Conservation (phyloP, 2,329 filamentous ascomycete genomes). For the Aspergillus nomiae region DNA sequence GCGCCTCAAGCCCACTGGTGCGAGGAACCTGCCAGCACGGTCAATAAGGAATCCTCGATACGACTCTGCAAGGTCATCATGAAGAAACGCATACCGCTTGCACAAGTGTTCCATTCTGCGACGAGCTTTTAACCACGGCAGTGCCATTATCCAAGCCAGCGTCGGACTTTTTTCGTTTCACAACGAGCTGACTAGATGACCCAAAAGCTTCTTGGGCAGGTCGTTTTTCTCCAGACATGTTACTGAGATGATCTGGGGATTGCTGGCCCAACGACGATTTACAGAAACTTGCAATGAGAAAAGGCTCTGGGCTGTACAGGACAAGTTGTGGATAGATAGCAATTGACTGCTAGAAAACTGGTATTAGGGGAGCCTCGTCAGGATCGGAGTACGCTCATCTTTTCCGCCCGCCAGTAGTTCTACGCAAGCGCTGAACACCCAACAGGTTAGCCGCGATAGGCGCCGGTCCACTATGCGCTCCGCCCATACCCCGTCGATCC, state of each 20-base stretch:
- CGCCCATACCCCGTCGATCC: slow-evolving; percentile 17
- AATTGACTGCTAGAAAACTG: slow-evolving; percentile 3
- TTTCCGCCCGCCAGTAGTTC: slow-evolving; percentile 2
- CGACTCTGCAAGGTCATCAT: not conserved
- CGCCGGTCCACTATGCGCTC: slow-evolving; percentile 24
- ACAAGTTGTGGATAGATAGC: not conserved
- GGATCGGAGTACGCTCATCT: not conserved
- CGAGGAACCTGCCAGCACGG: slow-evolving; percentile 66
- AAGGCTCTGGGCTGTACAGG: not conserved
- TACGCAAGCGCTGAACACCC: slow-evolving; percentile 12
- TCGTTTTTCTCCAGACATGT: slow-evolving; percentile 90
- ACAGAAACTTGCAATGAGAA: slow-evolving; percentile 5
- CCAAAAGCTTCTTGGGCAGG: slow-evolving; percentile 83
- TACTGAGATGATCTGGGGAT: slow-evolving; percentile 5
- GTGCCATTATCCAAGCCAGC: slow-evolving; percentile 57
- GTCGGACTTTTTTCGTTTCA: slow-evolving; percentile 84
- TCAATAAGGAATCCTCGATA: not conserved
- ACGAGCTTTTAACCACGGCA: slow-evolving; percentile 58
- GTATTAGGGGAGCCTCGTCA: not conserved
- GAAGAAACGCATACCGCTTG: slow-evolving; percentile 59
- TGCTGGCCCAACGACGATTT: not conserved
- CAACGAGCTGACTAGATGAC: slow-evolving; percentile 70
- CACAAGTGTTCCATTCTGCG: slow-evolving; percentile 64
- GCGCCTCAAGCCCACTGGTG: slow-evolving; percentile 81
- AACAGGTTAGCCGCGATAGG: slow-evolving; percentile 25